Evolutionary conservation across 345 rosid species (phyloP).

Genomic region (Citrus cavaleriei): DNA sequence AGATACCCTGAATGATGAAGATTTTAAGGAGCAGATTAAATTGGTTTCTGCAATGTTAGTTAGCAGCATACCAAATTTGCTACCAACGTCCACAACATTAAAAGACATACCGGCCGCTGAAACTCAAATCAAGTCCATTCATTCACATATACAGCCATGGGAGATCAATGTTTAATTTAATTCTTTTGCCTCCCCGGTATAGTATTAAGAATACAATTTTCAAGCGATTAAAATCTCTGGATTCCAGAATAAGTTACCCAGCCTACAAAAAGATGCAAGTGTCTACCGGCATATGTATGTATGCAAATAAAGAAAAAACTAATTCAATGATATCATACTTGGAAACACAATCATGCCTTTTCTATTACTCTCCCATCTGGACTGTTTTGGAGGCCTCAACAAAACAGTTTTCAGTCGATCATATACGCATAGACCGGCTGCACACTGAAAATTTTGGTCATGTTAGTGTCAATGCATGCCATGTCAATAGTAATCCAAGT

Average conservation of each 20-base stretch:
- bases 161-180: background rate
- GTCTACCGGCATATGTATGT: background rate
- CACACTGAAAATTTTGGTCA: constrained; percentile 40
- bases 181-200: background rate
- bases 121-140: background rate
- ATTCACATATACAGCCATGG: background rate
- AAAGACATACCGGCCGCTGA: background rate
- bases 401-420: constrained; percentile 57
- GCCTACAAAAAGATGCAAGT: background rate
- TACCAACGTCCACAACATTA: background rate
- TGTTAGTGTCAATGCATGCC: constrained; percentile 15
- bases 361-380: constrained; percentile 45
- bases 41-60: background rate
- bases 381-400: constrained; percentile 46
- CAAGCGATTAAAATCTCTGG: background rate
- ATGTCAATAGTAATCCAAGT: background rate
- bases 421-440: constrained; percentile 71
- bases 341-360: constrained; percentile 28
- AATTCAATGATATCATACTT: constrained; percentile 39
- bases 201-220: background rate
- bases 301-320: background rate
- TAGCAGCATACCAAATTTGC: background rate
- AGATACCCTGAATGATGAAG: background rate
- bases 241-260: background rate
- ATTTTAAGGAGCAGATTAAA: background rate